Conservation (phyloP, 1,284 basidiomycete genomes). For the Amylostereum areolatum region DNA sequence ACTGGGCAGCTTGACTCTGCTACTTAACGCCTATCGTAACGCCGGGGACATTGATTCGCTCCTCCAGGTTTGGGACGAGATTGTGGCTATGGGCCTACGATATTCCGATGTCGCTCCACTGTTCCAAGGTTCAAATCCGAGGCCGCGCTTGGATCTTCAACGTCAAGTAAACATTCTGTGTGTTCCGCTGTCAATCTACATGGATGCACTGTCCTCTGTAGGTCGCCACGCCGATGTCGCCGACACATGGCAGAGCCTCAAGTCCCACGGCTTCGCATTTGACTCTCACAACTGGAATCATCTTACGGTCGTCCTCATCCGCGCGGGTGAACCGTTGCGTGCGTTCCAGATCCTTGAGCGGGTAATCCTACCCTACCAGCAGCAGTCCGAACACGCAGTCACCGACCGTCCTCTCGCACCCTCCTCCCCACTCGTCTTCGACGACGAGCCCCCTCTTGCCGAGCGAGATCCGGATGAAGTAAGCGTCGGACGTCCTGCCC, state of each 20-base stretch:
- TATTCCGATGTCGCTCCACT: conserved; percentile 31
- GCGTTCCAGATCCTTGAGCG: conserved; percentile 83
- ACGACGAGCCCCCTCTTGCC: conserved; percentile 13
- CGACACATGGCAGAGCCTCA: conserved; percentile 62
- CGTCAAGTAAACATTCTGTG: conserved; percentile 58
- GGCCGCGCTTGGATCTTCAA: conserved; percentile 10
- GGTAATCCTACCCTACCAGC: conserved; percentile 65
- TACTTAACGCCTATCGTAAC: conserved; percentile 76
- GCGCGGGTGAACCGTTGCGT: conserved; percentile 73
- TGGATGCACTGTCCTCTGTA: conserved; percentile 68
- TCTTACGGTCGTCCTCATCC: conserved; percentile 68
- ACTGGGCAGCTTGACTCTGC: conserved; percentile 55
- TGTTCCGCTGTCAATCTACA: conserved; percentile 79
- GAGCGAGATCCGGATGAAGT: conserved; percentile 16
- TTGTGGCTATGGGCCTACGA: conserved; percentile 50
- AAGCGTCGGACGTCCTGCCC: conserved; percentile 1
- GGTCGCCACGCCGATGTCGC: conserved; percentile 64
- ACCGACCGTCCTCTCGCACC: conserved; percentile 26
- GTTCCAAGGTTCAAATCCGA: conserved; percentile 13
- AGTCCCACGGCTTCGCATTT: conserved; percentile 70
- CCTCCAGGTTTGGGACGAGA: conserved; percentile 64
- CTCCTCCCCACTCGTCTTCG: conserved; percentile 11
- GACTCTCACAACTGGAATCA: conserved; percentile 95
- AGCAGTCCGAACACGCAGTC: conserved; percentile 19
- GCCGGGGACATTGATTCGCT: conserved; percentile 53